phyloP scores from a whole-genome alignment of 257 asterid species.

The Linderniella brevidens region DNA sequence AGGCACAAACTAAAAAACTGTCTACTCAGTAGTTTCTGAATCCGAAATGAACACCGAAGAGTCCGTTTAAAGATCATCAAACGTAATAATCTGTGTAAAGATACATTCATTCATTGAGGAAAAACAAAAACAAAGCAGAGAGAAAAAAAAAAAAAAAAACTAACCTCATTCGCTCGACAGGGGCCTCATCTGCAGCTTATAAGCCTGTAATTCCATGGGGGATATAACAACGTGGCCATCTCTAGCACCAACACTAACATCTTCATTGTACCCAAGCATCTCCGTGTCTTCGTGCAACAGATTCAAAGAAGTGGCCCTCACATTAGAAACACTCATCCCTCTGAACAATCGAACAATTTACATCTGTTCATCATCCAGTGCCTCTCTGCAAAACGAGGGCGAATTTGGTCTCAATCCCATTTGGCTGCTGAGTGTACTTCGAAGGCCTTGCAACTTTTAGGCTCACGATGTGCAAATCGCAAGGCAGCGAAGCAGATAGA shows the following conservation, averaged over 20 bases:
- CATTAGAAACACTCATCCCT: conserved; percentile 42
- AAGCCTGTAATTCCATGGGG: conserved; percentile 97
- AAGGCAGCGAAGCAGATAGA: conserved; percentile 52
- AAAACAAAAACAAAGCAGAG: too few species aligned
- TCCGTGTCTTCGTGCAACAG: conserved; percentile 69
- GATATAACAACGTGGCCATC: conserved; percentile 76
- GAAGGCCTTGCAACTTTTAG: conserved; percentile 76
- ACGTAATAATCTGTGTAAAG: too few species aligned
- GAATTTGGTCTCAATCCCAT: conserved; percentile 35
- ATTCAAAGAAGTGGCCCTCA: conserved; percentile 61
- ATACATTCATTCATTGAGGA: too few species aligned
- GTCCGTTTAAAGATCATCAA: too few species aligned
- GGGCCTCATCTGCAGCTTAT: conserved; percentile 55
- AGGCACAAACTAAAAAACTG: too few species aligned
- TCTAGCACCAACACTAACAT: conserved; percentile 53
- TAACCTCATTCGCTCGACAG: conserved; percentile 1
- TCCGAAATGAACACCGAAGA: too few species aligned
- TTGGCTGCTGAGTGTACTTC: conserved; percentile 48
- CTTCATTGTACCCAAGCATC: conserved; percentile 62
- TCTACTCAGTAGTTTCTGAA: too few species aligned
- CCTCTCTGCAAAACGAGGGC: conserved; percentile 53
- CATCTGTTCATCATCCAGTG: conserved; percentile 48
- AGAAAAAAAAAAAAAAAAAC: too few species aligned
- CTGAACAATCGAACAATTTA: conserved; percentile 70
- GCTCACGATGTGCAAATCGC: conserved; percentile 82